Evolutionary conservation across 148 eudicot genomes (phyloP), one percentile per base, ranked within the genome.

Genomic region (Cornus suecica): DNA sequence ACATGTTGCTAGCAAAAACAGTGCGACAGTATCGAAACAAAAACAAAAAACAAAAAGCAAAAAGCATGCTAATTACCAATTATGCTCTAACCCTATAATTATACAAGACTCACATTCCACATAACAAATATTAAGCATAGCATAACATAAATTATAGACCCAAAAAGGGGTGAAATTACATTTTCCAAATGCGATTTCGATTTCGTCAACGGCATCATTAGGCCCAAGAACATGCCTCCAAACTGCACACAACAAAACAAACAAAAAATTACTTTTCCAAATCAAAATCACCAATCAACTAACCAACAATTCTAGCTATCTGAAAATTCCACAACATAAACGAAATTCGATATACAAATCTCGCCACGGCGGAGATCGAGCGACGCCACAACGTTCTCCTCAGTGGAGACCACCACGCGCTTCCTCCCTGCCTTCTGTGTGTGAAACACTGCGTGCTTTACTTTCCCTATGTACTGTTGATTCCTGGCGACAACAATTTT

Each of bases 341-440:
- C 22, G n/a, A n/a, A 15, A 56, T 3, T 4, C 65, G 30, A 73
- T 91, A 71, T 76, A 95, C 98, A 96, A 79, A 95, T 89, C 84
- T 95, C 92, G 80, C 99, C 99, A 14, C 84, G 93, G 24, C 99
- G 89, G 80, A 95, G 99, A 95, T 95, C 99, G 67, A 95, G 93
- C 1, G 97, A 92, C 45, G 99, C 97, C 16, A 95, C 66, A 32
- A 88, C 93, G 34, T 91, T 95, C 86, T 93, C 94, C 68, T 95
- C 90, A 27, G 98, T 92, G 45, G 99, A 85, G 25, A 96, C 98
- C 32, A 96, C 81, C 18, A 96, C 95, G 61, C 99, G 92, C 89
- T 93, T 96, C n/a, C 99, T 83, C 3, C 92, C 99, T 0, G 98
- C 93, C 81, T 96, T 96, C 62, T 86, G 99, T 41, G 99, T 91